Base-by-base conservation (phyloP, 2,329 filamentous ascomycete genomes). In the Helminthosporium solani region DNA sequence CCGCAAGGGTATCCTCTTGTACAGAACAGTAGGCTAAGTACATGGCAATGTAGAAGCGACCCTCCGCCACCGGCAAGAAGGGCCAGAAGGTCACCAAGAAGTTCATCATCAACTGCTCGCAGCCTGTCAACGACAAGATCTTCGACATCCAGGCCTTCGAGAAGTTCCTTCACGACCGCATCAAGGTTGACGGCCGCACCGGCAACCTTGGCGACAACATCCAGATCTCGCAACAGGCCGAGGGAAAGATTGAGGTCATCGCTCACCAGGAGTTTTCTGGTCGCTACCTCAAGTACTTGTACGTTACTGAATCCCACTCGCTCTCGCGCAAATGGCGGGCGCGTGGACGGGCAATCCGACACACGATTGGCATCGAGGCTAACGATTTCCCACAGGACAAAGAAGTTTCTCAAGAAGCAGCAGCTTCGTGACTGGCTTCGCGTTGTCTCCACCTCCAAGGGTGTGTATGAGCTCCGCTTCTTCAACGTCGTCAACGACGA, bases 321-420 rank as follows among this genome's bases (percentile, higher is more conserved):
- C 9, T 6, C 23, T 6, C 9, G 23, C 23, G 23, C 23, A 25
- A 25, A 25, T 5, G 6, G 23, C 23, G 23, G 23, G 23, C 23
- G 9, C 5, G 11, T 36, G 34, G n/a, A n/a, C n/a, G n/a, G n/a
- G n/a, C n/a, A n/a, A n/a, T n/a, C n/a, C n/a, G n/a, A n/a, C n/a
- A n/a, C 7, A 37, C 8, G 15, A 21, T 23, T 16, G n/a, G 19
- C 28, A 43, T 38, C 18, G 16, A 20, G 21, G 14, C 53, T 63
- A 42, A 63, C 30, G 33, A n/a, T 28, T n/a, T n/a, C n/a, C 31
- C 12, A 52, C 63, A 95, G 90, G 75, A 99, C 94, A 77, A 99
- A 99, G 90, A 99, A 99, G 85, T 99, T 96, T 87, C 87, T 99
- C 78, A 99, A 99, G 90, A 99, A 99, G 89, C 90, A 96, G 84